These are phyloP conservation scores for Bruguiera gymnorhiza DNA, from an alignment of 345 rosid genomes.

Conservation along the genomic window DNA sequence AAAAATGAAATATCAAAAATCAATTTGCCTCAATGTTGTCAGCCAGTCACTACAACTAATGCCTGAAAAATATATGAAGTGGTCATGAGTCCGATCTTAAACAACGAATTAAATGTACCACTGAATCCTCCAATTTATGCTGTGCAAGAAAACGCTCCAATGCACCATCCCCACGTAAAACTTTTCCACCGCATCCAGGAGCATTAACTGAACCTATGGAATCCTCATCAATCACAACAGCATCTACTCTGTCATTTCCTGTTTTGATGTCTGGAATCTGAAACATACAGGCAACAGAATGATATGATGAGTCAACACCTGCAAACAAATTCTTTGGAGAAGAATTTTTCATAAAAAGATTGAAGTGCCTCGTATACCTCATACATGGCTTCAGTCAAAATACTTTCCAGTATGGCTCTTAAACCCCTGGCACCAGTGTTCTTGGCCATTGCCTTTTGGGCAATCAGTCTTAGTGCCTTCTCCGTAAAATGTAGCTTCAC, in stretches of 20 bases:
- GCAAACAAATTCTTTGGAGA: neutral
- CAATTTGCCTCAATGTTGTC: no score
- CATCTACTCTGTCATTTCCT: slow-evolving; percentile 67
- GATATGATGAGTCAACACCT: neutral
- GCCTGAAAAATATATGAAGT: neutral
- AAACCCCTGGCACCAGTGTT: slow-evolving; percentile 96
- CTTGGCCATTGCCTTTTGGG: slow-evolving; percentile 81
- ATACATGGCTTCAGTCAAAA: slow-evolving; percentile 90
- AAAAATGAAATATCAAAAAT: no score
- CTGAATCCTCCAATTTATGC: slow-evolving; percentile 34
- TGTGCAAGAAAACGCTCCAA: slow-evolving; percentile 54
- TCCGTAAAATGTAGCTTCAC: slow-evolving; percentile 85
- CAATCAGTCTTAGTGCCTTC: slow-evolving; percentile 68
- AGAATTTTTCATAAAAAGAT: neutral
- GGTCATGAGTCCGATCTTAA: neutral
- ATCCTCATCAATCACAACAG: slow-evolving; percentile 77
- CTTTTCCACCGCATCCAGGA: slow-evolving; percentile 66
- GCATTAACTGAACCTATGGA: slow-evolving; percentile 55
- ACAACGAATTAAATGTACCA: slow-evolving; percentile 35
- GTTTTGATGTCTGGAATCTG: slow-evolving; percentile 79
- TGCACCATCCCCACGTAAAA: slow-evolving; percentile 76
- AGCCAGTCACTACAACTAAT: no score
- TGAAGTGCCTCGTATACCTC: slow-evolving; percentile 51
- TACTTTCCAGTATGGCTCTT: slow-evolving; percentile 81
- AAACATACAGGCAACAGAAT: slow-evolving; percentile 19